A percentile compares a stretch with the other conserved stretches of the same genome.
These are phyloP conservation scores for Grigorovia transvaalensis DNA, from an alignment of 805 yeast species.

Conservation along the genomic window DNA sequence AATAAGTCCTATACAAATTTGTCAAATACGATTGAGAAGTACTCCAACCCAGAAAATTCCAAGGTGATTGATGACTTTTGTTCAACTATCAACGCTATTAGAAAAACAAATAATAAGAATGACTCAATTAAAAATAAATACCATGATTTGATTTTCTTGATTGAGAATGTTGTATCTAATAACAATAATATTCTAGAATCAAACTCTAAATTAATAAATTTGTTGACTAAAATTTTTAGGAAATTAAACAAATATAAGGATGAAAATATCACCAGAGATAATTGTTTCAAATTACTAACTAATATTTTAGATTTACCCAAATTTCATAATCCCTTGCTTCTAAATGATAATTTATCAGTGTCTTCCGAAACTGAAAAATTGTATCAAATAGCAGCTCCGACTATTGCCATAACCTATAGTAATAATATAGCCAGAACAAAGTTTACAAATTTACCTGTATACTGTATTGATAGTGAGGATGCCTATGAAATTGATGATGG, in stretches of 20 bases:
- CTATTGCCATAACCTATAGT: not conserved
- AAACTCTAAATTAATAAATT: constrained; percentile 1
- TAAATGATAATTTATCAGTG: not conserved
- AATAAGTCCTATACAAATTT: not conserved
- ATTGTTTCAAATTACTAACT: constrained; percentile 42
- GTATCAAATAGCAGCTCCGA: not conserved
- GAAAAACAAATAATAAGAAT: constrained; percentile 1
- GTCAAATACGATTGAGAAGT: not conserved
- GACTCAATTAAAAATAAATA: constrained; percentile 9
- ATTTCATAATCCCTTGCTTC: constrained; percentile 2
- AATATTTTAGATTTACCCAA: constrained; percentile 18
- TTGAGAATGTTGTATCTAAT: constrained; percentile 48
- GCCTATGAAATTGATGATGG: constrained; percentile 96
- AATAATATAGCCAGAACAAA: constrained; percentile 26
- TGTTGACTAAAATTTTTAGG: constrained; percentile 34
- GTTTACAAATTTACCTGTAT: constrained; percentile 43
- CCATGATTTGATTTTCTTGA: constrained; percentile 34
- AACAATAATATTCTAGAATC: constrained; percentile 21
- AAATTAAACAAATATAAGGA: constrained; percentile 16
- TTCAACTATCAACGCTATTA: constrained; percentile 9
- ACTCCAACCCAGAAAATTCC: constrained; percentile 3
- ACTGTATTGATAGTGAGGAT: constrained; percentile 69
- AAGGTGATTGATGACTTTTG: constrained; percentile 20
- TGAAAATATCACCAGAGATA: constrained; percentile 40
- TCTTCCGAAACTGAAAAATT: constrained; percentile 21